These are phyloP conservation scores for Cladosporium cucumerinum DNA, from an alignment of 2,329 filamentous ascomycete species.

Conservation along the genomic window DNA sequence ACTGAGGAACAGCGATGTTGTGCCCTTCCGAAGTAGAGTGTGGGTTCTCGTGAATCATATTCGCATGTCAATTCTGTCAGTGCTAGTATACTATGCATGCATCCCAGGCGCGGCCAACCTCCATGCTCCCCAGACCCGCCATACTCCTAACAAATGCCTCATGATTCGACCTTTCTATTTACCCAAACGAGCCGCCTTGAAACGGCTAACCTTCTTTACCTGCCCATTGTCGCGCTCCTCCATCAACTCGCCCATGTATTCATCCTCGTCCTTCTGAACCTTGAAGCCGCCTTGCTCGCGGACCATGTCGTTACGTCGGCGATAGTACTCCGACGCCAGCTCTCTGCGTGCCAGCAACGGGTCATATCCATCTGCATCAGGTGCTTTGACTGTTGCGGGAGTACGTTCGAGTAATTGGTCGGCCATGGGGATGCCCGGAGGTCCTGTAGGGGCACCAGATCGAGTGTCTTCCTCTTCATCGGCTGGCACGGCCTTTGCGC, in stretches of 20 bases:
- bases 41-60: background rate
- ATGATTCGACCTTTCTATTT: slow-evolving; percentile 10
- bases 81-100: background rate
- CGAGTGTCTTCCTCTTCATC: slow-evolving; percentile 17
- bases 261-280: slow-evolving; percentile 51
- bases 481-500: slow-evolving; percentile 12
- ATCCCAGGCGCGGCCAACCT: background rate
- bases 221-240: slow-evolving; percentile 37
- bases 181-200: slow-evolving; percentile 37
- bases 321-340: slow-evolving; percentile 78
- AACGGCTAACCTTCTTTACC: slow-evolving; percentile 39
- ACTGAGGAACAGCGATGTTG: background rate
- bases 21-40: too few species aligned
- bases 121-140: background rate
- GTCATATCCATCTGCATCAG: slow-evolving; percentile 44
- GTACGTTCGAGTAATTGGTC: slow-evolving; percentile 55
- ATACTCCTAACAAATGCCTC: background rate
- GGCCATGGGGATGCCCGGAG: slow-evolving; percentile 37
- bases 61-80: background rate
- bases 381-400: slow-evolving; percentile 20
- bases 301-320: slow-evolving; percentile 77
- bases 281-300: slow-evolving; percentile 79
- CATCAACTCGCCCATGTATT: slow-evolving; percentile 65
- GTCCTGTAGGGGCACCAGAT: slow-evolving; percentile 23
- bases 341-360: slow-evolving; percentile 70